A percentile compares a stretch with the other conserved stretches of the same genome.
These are phyloP conservation scores for Artomyces pyxidatus DNA, from an alignment of 768 basidiomycete genomes.

Conservation along the genomic window DNA sequence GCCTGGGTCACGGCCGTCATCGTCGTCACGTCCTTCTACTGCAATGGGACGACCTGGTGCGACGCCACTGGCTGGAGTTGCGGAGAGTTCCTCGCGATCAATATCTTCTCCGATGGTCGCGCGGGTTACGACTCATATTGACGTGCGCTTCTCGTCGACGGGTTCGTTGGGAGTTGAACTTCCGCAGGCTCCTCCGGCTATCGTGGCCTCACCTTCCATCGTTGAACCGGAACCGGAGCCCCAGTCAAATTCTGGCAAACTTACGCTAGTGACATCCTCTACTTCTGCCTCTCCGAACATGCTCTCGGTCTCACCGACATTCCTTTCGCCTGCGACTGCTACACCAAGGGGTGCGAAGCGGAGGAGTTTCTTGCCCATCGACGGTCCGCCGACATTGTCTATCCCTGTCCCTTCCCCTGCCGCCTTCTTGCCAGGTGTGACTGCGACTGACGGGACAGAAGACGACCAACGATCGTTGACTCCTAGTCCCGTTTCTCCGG, in stretches of 20 bases:
- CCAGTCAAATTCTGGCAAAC: neutral
- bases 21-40: conserved; percentile 29
- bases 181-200: neutral
- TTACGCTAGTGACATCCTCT: conserved; percentile 4
- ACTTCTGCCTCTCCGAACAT: conserved; percentile 8
- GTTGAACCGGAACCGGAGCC: conserved; percentile 4
- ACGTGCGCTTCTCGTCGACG: conserved; percentile 53
- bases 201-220: conserved; percentile 10
- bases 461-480: conserved; percentile 24
- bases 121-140: conserved; percentile 19
- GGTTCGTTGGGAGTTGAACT: conserved; percentile 41
- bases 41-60: conserved; percentile 22
- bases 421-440: conserved; percentile 46
- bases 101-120: neutral
- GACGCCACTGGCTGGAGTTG: conserved; percentile 9
- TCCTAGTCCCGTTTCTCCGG: conserved; percentile 38
- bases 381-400: conserved; percentile 50
- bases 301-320: conserved; percentile 9
- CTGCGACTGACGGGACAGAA: conserved; percentile 30
- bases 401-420: conserved; percentile 60
- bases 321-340: conserved; percentile 29
- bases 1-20: conserved; percentile 27
- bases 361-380: conserved; percentile 85
- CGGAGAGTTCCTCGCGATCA: conserved; percentile 4
- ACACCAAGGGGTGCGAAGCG: conserved; percentile 57